Base-by-base conservation (phyloP, 768 basidiomycete species). In the Imleria badia region DNA sequence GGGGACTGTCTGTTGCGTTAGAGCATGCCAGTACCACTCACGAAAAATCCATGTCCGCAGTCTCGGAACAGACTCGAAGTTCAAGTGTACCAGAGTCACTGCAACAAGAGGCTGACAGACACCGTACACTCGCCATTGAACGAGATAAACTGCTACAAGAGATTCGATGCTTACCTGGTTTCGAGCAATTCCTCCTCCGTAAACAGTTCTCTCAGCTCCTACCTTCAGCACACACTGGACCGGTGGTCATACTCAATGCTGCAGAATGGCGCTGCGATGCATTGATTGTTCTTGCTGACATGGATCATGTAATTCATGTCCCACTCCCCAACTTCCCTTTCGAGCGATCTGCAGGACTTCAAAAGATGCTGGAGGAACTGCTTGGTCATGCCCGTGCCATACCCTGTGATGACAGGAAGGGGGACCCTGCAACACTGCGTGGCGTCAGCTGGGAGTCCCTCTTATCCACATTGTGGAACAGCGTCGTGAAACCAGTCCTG, bases 401-500 rank as follows among this genome's bases (percentile, higher is more conserved):
- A n/a, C n/a, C n/a, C n/a, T n/a, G n/a, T n/a, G n/a, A n/a, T n/a
- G n/a, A n/a, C n/a, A n/a, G n/a, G n/a, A n/a, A n/a, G n/a, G n/a
- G n/a, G n/a, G n/a, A n/a, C n/a, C n/a, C n/a, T n/a, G n/a, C n/a
- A n/a, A n/a, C n/a, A n/a, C n/a, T n/a, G n/a, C n/a, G n/a, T n/a
- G n/a, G n/a, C n/a, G n/a, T n/a, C n/a, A n/a, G n/a, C n/a, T n/a
- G n/a, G n/a, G 31, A 42, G n/a, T 15, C 29, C 6, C 1, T 50
- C 34, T 42, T 58, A 29, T 49, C 59, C 3, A 15, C 17, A 4
- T n/a, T 60, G 19, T 60, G 59, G 59, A 58, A 45, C 12, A 13
- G 43, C 5, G 15, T 53, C 2, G 51, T 49, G 11, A 34, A 58
- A 39, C 59, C 48, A 0, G 44, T 56, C 10, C 19, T 58, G 14